Conservation (phyloP, 1,139 yeast genomes). For the Geotrichum reessii region DNA sequence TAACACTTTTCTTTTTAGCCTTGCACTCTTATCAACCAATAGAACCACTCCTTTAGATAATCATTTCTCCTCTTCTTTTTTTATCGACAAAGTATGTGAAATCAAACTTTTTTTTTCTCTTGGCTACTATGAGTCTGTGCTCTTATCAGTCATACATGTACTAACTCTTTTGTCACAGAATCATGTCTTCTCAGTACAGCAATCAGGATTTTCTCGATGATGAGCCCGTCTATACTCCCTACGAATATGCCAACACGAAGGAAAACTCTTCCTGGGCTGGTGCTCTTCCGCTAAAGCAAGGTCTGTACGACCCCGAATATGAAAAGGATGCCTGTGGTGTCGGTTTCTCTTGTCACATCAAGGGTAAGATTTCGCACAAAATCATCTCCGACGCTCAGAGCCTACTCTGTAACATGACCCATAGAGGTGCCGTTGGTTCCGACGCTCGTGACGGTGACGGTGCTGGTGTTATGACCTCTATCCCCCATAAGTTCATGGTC, state of each 20-base stretch:
- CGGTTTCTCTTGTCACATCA: slow-evolving; percentile 92
- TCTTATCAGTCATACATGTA: not conserved
- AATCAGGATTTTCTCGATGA: slow-evolving; percentile 25
- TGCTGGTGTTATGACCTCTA: slow-evolving; percentile 91
- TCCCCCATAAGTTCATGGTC: slow-evolving; percentile 80
- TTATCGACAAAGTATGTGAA: not conserved
- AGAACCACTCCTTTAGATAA: not conserved
- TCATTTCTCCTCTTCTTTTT: not conserved
- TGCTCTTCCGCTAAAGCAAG: slow-evolving; percentile 78
- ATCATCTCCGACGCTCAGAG: slow-evolving; percentile 82
- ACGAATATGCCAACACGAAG: slow-evolving; percentile 67
- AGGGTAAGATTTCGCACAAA: slow-evolving; percentile 82
- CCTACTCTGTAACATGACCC: slow-evolving; percentile 94
- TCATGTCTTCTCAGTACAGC: slow-evolving; percentile 5
- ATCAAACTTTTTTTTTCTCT: not conserved
- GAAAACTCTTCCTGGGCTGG: slow-evolving; percentile 89
- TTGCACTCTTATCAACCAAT: not conserved
- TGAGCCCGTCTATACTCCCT: slow-evolving; percentile 34
- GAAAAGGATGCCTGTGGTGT: slow-evolving; percentile 99
- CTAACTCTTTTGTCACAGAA: slow-evolving; percentile 4
- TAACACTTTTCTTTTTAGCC: not conserved
- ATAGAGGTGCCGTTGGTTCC: slow-evolving; percentile 94
- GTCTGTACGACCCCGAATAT: slow-evolving; percentile 85
- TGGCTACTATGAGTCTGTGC: not conserved
- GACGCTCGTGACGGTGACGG: slow-evolving; percentile 98